Evolutionary conservation across 768 basidiomycete genomes (phyloP).

Genomic region (Cyclocybe aegerita): DNA sequence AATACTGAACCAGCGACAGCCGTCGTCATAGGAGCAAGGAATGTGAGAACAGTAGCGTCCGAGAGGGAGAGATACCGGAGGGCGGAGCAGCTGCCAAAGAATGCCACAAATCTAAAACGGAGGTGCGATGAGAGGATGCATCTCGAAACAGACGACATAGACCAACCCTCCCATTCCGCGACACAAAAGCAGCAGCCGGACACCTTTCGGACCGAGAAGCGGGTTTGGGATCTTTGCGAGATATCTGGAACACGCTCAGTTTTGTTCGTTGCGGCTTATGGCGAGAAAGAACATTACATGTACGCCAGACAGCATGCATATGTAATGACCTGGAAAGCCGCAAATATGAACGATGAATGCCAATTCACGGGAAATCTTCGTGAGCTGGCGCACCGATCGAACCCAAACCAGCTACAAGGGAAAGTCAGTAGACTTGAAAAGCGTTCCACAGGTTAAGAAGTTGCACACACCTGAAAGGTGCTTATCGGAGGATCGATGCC

Average conservation of each 20-base stretch:
- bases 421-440: not conserved
- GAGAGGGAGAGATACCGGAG: constrained; percentile 74
- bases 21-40: constrained; percentile 66
- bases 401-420: constrained; percentile 8
- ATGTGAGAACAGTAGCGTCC: constrained; percentile 75
- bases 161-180: constrained; percentile 67
- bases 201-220: constrained; percentile 65
- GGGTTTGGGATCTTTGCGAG: constrained; percentile 40
- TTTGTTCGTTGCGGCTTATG: constrained; percentile 23
- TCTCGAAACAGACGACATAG: not conserved
- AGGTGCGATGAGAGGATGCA: not conserved
- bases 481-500: constrained; percentile 57
- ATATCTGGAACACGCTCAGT: constrained; percentile 1
- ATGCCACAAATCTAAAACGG: constrained; percentile 60
- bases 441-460: not conserved
- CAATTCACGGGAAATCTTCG: not conserved
- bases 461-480: constrained; percentile 47
- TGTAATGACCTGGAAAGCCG: constrained; percentile 8
- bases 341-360: constrained; percentile 8
- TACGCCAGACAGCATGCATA: constrained; percentile 51
- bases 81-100: constrained; percentile 66
- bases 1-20: constrained; percentile 57
- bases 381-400: constrained; percentile 5
- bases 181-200: constrained; percentile 53
- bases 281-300: constrained; percentile 41